Percentiles rank a stretch among this genome's conserved stretches.
Evolutionary conservation across 2,329 filamentous ascomycete species (phyloP).

Genomic region (Didymella glomerata): DNA sequence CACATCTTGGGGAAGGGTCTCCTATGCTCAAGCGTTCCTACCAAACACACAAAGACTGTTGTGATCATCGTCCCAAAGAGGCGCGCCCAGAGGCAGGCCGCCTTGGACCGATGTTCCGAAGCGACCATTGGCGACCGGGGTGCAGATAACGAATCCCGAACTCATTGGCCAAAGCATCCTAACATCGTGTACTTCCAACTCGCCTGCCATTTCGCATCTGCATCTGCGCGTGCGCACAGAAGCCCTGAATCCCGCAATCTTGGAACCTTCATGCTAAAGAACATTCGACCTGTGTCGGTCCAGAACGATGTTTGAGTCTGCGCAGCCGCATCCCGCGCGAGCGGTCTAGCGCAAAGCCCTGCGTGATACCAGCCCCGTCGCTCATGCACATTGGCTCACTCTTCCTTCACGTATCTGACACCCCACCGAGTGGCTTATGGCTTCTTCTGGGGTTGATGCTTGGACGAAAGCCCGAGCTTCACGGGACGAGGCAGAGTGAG

Average conservation of each 20-base stretch:
- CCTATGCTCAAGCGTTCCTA: constrained; percentile 5
- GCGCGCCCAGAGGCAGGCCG: constrained; percentile 9
- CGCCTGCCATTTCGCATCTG: constrained; percentile 7
- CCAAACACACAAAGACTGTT: constrained; percentile 9
- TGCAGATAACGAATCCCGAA: constrained; percentile 15
- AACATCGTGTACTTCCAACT: neutral
- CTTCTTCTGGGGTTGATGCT: constrained; percentile 32
- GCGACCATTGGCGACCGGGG: constrained; percentile 8
- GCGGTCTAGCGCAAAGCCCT: constrained; percentile 28
- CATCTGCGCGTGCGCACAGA: constrained; percentile 7
- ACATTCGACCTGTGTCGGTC: neutral
- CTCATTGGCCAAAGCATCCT: constrained; percentile 6
- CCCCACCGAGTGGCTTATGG: constrained; percentile 37
- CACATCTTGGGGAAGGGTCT: constrained; percentile 8
- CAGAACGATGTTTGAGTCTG: constrained; percentile 3
- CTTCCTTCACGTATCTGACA: constrained; percentile 38
- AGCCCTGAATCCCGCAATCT: constrained; percentile 11
- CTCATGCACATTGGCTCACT: constrained; percentile 39
- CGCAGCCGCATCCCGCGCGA: constrained; percentile 13
- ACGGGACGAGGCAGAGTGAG: constrained; percentile 12
- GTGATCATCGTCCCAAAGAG: constrained; percentile 12
- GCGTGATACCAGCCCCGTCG: constrained; percentile 30
- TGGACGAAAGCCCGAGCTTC: constrained; percentile 27
- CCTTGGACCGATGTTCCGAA: constrained; percentile 15
- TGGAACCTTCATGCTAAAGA: constrained; percentile 6